phyloP scores from a whole-genome alignment of 352 stramenopile genomes.

The Phytophthora sojae region DNA sequence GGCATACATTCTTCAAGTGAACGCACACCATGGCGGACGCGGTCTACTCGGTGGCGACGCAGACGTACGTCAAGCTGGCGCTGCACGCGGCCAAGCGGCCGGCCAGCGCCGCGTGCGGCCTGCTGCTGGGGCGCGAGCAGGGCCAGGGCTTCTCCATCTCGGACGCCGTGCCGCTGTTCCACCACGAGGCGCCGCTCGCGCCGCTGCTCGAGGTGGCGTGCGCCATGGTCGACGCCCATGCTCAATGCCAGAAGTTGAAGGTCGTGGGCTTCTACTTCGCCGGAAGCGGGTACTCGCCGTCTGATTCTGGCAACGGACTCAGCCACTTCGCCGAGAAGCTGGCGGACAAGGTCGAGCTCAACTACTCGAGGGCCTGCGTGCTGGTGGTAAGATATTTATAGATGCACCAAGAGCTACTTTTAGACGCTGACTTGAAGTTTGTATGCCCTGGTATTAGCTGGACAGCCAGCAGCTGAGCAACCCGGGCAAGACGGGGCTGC shows the following conservation, averaged over 20 bases:
- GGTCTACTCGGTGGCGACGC: slow-evolving; percentile 61
- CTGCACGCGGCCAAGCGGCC: slow-evolving; percentile 77
- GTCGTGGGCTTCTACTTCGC: slow-evolving; percentile 79
- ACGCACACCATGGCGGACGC: slow-evolving; percentile 47
- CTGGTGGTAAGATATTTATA: slow-evolving; percentile 47
- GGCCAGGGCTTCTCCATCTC: slow-evolving; percentile 54
- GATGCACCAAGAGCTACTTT: slow-evolving; percentile 4
- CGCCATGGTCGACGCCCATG: slow-evolving; percentile 71
- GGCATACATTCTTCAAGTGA: slow-evolving; percentile 26
- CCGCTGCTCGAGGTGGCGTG: slow-evolving; percentile 75
- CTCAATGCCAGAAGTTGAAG: slow-evolving; percentile 47
- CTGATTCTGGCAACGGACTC: slow-evolving; percentile 46
- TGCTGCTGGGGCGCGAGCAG: slow-evolving; percentile 67
- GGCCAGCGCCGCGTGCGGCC: slow-evolving; percentile 48
- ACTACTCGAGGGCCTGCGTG: slow-evolving; percentile 76
- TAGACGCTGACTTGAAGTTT: slow-evolving; percentile 15
- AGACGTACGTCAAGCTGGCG: slow-evolving; percentile 80
- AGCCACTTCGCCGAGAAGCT: slow-evolving; percentile 69
- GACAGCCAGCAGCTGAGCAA: slow-evolving; percentile 67
- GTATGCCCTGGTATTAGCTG: slow-evolving; percentile 34
- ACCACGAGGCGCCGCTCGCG: slow-evolving; percentile 73
- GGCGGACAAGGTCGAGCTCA: slow-evolving; percentile 70
- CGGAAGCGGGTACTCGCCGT: slow-evolving; percentile 38
- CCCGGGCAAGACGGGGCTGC: slow-evolving; percentile 60
- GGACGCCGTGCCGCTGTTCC: slow-evolving; percentile 82